phyloP scores from a whole-genome alignment of 225 moss, liverwort and hornwort species.

The Pleurozium schreberi region DNA sequence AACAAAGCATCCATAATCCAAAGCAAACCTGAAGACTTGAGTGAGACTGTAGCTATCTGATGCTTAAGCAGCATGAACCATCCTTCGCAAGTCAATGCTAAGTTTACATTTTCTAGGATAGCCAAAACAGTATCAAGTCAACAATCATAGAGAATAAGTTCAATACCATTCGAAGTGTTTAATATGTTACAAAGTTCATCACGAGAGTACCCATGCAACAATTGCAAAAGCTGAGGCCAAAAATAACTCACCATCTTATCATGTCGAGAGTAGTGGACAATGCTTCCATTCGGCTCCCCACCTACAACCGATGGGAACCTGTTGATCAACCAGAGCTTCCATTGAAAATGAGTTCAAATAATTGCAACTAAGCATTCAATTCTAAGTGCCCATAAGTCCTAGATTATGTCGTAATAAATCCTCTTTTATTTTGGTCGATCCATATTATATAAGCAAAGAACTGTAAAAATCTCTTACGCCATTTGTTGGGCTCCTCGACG shows the following conservation, averaged over 20 bases:
- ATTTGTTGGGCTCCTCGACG: constrained; percentile 90
- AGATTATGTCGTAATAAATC: neutral
- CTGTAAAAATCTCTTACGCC: constrained; percentile 60
- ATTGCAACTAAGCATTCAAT: neutral
- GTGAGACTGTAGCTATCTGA: neutral
- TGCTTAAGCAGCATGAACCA: neutral
- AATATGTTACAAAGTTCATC: neutral
- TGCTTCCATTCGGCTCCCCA: constrained; percentile 77
- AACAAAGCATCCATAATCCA: neutral
- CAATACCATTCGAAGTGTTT: neutral
- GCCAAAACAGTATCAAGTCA: neutral
- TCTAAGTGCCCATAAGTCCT: neutral
- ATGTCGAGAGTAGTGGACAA: constrained; percentile 95
- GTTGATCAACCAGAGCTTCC: constrained; percentile 15
- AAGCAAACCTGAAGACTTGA: neutral
- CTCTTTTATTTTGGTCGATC: neutral
- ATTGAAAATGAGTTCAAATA: neutral
- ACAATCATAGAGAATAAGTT: neutral
- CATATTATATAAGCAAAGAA: neutral
- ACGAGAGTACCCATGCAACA: neutral
- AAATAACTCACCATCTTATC: constrained; percentile 64
- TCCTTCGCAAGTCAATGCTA: neutral
- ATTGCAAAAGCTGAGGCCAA: neutral
- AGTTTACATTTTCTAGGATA: neutral
- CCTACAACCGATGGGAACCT: constrained; percentile 94